Percentiles rank a stretch among this genome's conserved stretches.
These are phyloP conservation scores for Flaveria robusta DNA, from an alignment of 129 eudicot species.

Conservation along the genomic window DNA sequence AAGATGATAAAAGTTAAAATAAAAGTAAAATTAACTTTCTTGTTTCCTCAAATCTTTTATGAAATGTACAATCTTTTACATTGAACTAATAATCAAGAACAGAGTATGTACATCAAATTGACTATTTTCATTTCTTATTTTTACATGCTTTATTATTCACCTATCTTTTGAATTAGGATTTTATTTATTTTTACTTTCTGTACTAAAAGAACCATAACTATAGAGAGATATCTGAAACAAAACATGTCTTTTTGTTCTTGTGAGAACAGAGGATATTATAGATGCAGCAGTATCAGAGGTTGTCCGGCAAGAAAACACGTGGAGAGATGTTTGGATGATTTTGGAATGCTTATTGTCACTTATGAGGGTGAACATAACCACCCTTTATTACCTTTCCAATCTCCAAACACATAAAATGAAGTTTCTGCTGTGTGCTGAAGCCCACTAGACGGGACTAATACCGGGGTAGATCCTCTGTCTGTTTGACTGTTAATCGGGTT, in stretches of 20 bases:
- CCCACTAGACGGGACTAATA: not conserved
- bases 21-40: too few species aligned
- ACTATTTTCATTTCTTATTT: not conserved
- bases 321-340: slow-evolving; percentile 88
- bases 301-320: slow-evolving; percentile 99
- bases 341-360: slow-evolving; percentile 90
- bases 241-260: slow-evolving; percentile 5
- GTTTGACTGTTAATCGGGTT: slow-evolving; percentile 6
- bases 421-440: not conserved
- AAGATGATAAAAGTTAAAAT: not conserved
- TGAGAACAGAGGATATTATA: slow-evolving; percentile 90
- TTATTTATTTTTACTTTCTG: not conserved
- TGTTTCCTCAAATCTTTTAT: not conserved
- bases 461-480: not conserved
- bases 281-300: slow-evolving; percentile 97
- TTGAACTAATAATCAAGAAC: slow-evolving; percentile 1
- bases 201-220: not conserved
- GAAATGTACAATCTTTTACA: not conserved
- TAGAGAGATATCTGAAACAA: slow-evolving; percentile 9
- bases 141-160: not conserved
- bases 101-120: not conserved
- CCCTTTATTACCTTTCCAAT: slow-evolving; percentile 69
- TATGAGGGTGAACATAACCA: slow-evolving; percentile 98
- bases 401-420: slow-evolving; percentile 58
- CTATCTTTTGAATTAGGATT: not conserved